These are phyloP conservation scores for Chrysoporthe puriensis DNA, from an alignment of 2,329 filamentous ascomycete genomes.

Conservation along the genomic window DNA sequence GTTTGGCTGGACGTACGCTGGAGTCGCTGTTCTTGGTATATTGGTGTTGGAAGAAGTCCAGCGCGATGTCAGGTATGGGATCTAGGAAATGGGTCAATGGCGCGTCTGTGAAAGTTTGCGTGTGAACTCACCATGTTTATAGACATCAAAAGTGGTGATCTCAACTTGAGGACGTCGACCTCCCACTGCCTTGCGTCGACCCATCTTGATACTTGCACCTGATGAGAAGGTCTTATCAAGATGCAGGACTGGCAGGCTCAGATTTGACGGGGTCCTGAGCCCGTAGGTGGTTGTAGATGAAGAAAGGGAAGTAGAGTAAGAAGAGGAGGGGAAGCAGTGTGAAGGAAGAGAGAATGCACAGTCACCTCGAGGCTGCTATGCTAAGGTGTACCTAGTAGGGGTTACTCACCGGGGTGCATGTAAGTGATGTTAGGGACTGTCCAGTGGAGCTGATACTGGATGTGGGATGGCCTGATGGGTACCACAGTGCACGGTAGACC, in stretches of 20 bases:
- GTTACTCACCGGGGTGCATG: background rate
- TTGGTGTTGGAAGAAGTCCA: conserved; percentile 13
- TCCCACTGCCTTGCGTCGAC: conserved; percentile 14
- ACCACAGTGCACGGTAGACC: background rate
- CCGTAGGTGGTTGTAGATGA: background rate
- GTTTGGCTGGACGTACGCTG: conserved; percentile 29
- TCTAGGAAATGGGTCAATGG: conserved; percentile 15
- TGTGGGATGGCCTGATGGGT: background rate
- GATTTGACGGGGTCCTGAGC: background rate
- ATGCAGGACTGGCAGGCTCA: background rate
- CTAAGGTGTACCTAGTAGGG: too few species aligned
- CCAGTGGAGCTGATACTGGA: background rate
- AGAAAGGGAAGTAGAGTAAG: background rate
- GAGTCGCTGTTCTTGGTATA: conserved; percentile 1
- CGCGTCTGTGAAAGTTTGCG: background rate
- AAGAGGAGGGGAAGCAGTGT: background rate
- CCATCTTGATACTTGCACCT: conserved; percentile 16
- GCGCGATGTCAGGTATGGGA: conserved; percentile 14
- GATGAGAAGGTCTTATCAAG: background rate
- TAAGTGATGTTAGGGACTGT: conserved; percentile 1
- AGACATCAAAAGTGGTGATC: background rate
- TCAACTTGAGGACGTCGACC: conserved; percentile 4
- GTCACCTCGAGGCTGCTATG: background rate
- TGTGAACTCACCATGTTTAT: conserved; percentile 12
- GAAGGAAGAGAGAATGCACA: conserved; percentile 8